Percentiles rank a stretch among this genome's conserved stretches.
Conservation (phyloP, 257 asterid genomes). For the Solanum microdontum region DNA sequence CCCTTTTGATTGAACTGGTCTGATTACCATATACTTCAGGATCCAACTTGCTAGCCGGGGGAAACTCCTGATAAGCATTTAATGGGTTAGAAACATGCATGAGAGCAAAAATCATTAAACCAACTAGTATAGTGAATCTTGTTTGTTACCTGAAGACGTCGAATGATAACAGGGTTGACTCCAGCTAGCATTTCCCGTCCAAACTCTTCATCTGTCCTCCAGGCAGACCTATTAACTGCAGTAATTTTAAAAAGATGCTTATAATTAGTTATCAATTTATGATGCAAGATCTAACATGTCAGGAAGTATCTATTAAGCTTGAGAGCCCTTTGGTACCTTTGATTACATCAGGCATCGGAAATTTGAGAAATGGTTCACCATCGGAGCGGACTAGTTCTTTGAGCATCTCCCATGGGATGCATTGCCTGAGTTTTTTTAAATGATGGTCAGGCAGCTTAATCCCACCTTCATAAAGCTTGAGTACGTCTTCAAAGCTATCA, state of each 20-base stretch:
- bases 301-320: not conserved
- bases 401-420: slow-evolving; percentile 61
- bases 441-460: slow-evolving; percentile 35
- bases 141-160: slow-evolving; percentile 41
- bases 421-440: slow-evolving; percentile 23
- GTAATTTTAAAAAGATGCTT: not conserved
- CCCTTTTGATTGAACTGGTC: slow-evolving; percentile 44
- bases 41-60: slow-evolving; percentile 66
- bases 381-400: slow-evolving; percentile 57
- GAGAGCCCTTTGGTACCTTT: slow-evolving; percentile 31
- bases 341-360: slow-evolving; percentile 76
- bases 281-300: not conserved
- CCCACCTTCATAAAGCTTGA: slow-evolving; percentile 53
- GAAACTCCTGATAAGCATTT: slow-evolving; percentile 49
- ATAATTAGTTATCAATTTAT: not conserved
- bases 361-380: slow-evolving; percentile 47
- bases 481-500: slow-evolving; percentile 62
- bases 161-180: slow-evolving; percentile 73
- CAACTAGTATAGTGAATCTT: not conserved
- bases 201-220: slow-evolving; percentile 96
- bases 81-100: not conserved
- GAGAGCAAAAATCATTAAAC: not conserved
- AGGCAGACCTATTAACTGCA: slow-evolving; percentile 70
- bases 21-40: slow-evolving; percentile 47
- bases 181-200: slow-evolving; percentile 96